Evolutionary conservation across 768 basidiomycete genomes (phyloP), one percentile per base, ranked within the genome.

Genomic region (Pisolithus sp.): DNA sequence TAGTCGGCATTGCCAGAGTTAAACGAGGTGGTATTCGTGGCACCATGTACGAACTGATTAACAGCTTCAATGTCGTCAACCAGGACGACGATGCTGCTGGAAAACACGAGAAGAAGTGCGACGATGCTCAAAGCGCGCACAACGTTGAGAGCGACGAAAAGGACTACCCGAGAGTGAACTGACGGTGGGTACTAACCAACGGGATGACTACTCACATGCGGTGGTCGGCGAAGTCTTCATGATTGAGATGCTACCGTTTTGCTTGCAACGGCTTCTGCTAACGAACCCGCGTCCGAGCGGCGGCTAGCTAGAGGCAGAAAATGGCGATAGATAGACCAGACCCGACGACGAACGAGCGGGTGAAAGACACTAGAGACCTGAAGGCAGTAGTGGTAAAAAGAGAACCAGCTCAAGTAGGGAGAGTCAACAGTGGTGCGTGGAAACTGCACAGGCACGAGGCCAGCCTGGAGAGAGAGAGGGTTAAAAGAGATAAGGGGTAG

Each of bases 101-200:
- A 72, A 58, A 95, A 86, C 7, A 93, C 88, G 46, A 94, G 81
- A 24, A 91, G 69, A 51, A 95, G 78, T 17, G 82, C 78, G 57
- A 93, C 68, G 64, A 95, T 76, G 66, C 88, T 91, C 55, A 96
- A 63, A 41, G 73, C 65, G 52, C 93, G 86, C 62, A 88, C 72
- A 62, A 71, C 76, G 64, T 95, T 94, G 66, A 94, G 81, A 57
- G 80, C 82, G 62, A 87, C 76, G 69, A 92, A 92, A 50, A 79
- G 40, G 54, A 71, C 76, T 77, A 53, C 21, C 17, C 9, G 12
- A 24, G 42, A 43, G 20, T 46, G 45, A 34, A 18, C 45, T n/a
- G 24, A 30, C 45, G n/a, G 18, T 28, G 6, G 30, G 13, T 18
- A 30, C 13, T 28, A 31, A 10, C 28, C 45, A 12, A 10, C 12